Evolutionary conservation across 1,284 basidiomycete genomes (phyloP).

Genomic region (Ustilago tritici): DNA sequence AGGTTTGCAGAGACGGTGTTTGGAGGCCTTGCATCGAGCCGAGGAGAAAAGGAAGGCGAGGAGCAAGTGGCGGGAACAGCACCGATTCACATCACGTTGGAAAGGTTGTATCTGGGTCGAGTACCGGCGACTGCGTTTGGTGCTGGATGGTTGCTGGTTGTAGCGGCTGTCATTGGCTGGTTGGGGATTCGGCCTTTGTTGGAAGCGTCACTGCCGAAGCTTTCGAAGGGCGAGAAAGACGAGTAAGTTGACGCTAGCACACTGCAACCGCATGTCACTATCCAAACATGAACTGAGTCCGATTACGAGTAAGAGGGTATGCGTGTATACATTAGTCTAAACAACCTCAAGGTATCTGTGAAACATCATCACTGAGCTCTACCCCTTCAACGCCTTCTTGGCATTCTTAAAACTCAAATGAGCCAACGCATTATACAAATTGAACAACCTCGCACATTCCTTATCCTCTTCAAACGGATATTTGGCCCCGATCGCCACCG

Average conservation of each 20-base stretch:
- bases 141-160: conserved; percentile 1
- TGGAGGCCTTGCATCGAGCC: conserved; percentile 1
- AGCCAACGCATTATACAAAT: conserved; percentile 72
- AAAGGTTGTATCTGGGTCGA: conserved; percentile 19
- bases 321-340: neutral
- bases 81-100: conserved; percentile 40
- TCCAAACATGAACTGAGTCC: neutral
- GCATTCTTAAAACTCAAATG: conserved; percentile 68
- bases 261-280: neutral
- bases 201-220: conserved; percentile 5
- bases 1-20: conserved; percentile 20
- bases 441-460: conserved; percentile 72
- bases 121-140: conserved; percentile 21
- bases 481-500: conserved; percentile 75
- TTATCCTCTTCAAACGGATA: conserved; percentile 71
- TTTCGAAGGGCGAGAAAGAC: conserved; percentile 8
- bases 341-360: neutral
- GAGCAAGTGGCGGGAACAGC: conserved; percentile 1
- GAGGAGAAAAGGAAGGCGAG: neutral
- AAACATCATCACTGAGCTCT: neutral
- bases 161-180: conserved; percentile 15
- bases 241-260: neutral
- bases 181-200: conserved; percentile 9
- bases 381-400: conserved; percentile 44
- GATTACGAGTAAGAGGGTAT: conserved; percentile 1